Evolutionary conservation across 1,284 basidiomycete genomes (phyloP).

Genomic region (Boletus chippewaensis): DNA sequence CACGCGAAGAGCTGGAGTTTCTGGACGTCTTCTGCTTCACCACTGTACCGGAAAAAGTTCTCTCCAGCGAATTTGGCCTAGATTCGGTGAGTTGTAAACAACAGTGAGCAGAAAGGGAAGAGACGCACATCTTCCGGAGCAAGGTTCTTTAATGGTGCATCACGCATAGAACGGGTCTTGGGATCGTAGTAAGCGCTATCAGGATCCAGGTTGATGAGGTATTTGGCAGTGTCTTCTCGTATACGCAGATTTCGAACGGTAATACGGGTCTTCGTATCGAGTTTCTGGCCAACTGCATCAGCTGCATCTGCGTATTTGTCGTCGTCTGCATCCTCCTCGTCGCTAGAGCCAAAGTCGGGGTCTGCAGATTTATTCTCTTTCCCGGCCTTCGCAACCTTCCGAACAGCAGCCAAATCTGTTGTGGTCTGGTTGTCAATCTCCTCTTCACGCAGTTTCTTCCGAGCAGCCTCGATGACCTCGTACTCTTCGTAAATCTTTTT

Average conservation of each 20-base stretch:
- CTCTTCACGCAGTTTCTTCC: slow-evolving; percentile 88
- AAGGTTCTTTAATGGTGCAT: slow-evolving; percentile 78
- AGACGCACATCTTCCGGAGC: slow-evolving; percentile 75
- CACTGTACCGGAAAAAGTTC: slow-evolving; percentile 88
- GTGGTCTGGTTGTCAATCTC: slow-evolving; percentile 96
- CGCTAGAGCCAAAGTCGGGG: slow-evolving; percentile 93
- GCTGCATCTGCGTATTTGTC: slow-evolving; percentile 97
- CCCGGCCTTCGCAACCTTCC: slow-evolving; percentile 80
- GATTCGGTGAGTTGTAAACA: slow-evolving; percentile 8
- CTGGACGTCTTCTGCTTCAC: slow-evolving; percentile 88
- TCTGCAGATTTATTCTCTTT: slow-evolving; percentile 61
- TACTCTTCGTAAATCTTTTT: slow-evolving; percentile 89
- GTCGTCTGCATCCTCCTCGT: slow-evolving; percentile 91
- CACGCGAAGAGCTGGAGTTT: slow-evolving; percentile 94
- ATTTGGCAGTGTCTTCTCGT: slow-evolving; percentile 98
- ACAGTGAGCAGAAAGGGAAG: slow-evolving; percentile 6
- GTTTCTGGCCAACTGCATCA: slow-evolving; percentile 94
- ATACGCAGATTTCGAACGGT: slow-evolving; percentile 98
- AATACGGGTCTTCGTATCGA: slow-evolving; percentile 97
- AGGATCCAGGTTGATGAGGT: slow-evolving; percentile 94
- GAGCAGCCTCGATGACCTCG: slow-evolving; percentile 84
- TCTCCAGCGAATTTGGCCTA: slow-evolving; percentile 92
- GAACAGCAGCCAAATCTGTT: slow-evolving; percentile 76
- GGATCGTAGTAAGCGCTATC: slow-evolving; percentile 98
- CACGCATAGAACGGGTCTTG: slow-evolving; percentile 99